Evolutionary conservation across 1,139 yeast species (phyloP), one percentile per base, ranked within the genome.

Genomic region (Hemisphaericaspora xylanilytica): DNA sequence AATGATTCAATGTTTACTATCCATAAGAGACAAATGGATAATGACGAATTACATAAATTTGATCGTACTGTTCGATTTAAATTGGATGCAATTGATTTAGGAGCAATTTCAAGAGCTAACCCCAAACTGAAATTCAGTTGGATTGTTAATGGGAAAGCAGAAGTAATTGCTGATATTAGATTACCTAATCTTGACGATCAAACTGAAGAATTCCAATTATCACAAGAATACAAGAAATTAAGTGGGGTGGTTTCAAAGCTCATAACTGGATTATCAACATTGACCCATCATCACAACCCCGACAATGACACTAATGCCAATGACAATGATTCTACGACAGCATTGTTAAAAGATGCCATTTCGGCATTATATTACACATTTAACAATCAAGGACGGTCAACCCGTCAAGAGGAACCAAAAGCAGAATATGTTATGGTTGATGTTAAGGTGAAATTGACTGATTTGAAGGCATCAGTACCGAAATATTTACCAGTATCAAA

Each of bases 1-100:
- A 83, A 84, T 51, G 83, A 83, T 42, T 78, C 92, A 0, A 67
- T 85, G 64, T 84, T 84, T 60, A 82, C 88, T 2, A 73, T 85
- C 16, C 92, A 84, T 50, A 82, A 82, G 43, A 67, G 68, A 41
- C 75, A 68, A 47, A 55, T 46, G 44, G 53, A 34, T 56, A 52
- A 32, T 40, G 57, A 55, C 52, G 56, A 50, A 28, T 48, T 46
- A 31, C 50, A 50, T 31, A 52, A 63, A 18, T 61, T 62, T 25
- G 62, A 62, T 24, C 73, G 74, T 46, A 69, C 78, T 10, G 77
- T 84, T 5, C 63, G 88, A 42, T 69, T 83, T 49, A 75, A 85
- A 52, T 60, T 84, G 36, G 86, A 83, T 50, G 81, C 83, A 15
- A 74, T 82, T 17, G 80, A 81, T 51, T 61, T 84, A 46, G 73